These are phyloP conservation scores for Jaapia argillacea DNA, from an alignment of 768 basidiomycete genomes.

Conservation along the genomic window DNA sequence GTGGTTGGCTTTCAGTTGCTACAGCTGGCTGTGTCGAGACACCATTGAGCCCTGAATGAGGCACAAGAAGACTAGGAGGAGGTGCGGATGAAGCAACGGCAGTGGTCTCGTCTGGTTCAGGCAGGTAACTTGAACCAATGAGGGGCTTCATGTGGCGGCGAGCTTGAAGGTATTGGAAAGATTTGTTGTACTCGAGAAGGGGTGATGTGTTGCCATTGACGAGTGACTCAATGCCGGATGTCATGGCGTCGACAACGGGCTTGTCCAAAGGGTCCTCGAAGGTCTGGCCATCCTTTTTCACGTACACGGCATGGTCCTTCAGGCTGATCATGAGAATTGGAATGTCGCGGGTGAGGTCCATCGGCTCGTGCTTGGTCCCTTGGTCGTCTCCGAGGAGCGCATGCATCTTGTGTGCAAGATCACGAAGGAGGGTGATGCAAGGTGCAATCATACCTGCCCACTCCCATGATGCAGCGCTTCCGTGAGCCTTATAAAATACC, in stretches of 20 bases:
- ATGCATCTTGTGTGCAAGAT: conserved; percentile 16
- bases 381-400: conserved; percentile 16
- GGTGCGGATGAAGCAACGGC: no score
- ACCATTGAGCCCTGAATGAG: no score
- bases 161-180: conserved; percentile 10
- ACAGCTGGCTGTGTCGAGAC: no score
- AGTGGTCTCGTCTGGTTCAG: no score
- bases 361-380: conserved; percentile 19
- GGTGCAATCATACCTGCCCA: conserved; percentile 23
- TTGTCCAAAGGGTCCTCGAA: conserved; percentile 10
- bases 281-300: conserved; percentile 8
- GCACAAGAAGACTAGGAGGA: no score
- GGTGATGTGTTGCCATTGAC: conserved; percentile 6
- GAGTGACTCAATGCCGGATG: conserved; percentile 12
- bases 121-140: no score
- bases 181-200: conserved; percentile 17
- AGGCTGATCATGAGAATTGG: conserved; percentile 13
- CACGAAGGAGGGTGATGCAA: conserved; percentile 17
- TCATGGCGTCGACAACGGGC: conserved; percentile 10
- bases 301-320: conserved; percentile 13
- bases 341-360: conserved; percentile 22
- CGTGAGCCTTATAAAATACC: conserved; percentile 21
- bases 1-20: no score
- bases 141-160: conserved; percentile 7
- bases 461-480: conserved; percentile 23